Evolutionary conservation across 2,329 filamentous ascomycete species (phyloP).

Genomic region (Ciborinia camelliae): DNA sequence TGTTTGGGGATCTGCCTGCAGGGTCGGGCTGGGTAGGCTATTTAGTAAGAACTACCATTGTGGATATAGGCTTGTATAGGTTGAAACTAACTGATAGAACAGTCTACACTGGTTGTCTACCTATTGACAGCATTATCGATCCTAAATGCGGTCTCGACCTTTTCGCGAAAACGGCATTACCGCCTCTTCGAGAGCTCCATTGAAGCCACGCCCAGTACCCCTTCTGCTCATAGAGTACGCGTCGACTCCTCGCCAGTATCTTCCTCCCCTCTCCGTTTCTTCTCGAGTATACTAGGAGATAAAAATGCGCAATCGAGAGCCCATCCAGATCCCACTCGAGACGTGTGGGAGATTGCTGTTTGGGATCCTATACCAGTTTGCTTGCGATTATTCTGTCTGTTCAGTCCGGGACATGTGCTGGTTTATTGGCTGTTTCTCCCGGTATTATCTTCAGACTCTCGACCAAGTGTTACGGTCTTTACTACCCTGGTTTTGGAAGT

Average conservation of each 20-base stretch:
- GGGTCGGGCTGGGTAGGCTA: conserved; percentile 62
- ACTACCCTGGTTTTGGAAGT: conserved; percentile 74
- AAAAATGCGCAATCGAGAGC: conserved; percentile 77
- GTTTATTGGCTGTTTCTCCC: conserved; percentile 88
- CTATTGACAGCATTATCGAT: conserved; percentile 63
- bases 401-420: conserved; percentile 90
- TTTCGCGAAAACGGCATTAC: conserved; percentile 79
- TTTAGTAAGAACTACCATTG: conserved; percentile 47
- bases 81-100: conserved; percentile 24
- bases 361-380: conserved; percentile 91
- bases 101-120: conserved; percentile 72
- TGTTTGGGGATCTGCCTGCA: conserved; percentile 69
- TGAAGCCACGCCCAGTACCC: conserved; percentile 70
- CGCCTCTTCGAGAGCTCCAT: conserved; percentile 86
- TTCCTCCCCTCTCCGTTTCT: conserved; percentile 73
- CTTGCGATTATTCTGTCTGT: conserved; percentile 79
- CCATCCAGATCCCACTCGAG: conserved; percentile 74
- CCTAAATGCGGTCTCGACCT: conserved; percentile 76
- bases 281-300: conserved; percentile 64
- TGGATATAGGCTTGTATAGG: background rate
- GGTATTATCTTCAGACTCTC: conserved; percentile 67
- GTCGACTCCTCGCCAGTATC: conserved; percentile 79
- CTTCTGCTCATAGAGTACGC: conserved; percentile 82
- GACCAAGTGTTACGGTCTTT: conserved; percentile 81
- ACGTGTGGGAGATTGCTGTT: conserved; percentile 91